phyloP scores from a whole-genome alignment of 1,284 basidiomycete species.

The Peniophora sp. region DNA sequence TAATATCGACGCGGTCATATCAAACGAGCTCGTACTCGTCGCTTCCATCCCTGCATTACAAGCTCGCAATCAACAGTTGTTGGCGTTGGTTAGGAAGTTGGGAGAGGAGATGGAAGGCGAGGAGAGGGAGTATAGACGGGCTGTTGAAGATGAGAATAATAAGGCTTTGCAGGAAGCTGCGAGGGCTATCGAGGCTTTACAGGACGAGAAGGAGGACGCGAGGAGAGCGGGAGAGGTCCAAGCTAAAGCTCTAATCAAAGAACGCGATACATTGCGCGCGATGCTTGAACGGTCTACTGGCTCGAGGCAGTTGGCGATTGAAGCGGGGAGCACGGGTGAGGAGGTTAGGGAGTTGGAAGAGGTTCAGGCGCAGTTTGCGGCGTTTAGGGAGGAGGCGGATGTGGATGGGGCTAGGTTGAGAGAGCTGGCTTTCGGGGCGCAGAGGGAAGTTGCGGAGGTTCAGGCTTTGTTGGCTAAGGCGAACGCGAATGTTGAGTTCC shows the following conservation, averaged over 20 bases:
- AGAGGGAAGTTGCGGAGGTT: constrained; percentile 61
- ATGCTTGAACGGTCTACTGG: constrained; percentile 54
- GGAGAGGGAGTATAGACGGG: constrained; percentile 64
- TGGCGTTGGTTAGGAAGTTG: constrained; percentile 78
- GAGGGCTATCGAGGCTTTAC: constrained; percentile 75
- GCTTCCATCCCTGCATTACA: constrained; percentile 75
- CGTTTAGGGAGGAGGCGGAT: constrained; percentile 73
- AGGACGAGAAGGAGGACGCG: constrained; percentile 65
- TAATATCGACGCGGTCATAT: constrained; percentile 72
- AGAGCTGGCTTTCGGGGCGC: constrained; percentile 59
- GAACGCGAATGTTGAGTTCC: constrained; percentile 70
- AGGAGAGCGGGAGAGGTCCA: constrained; percentile 62
- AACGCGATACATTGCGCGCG: constrained; percentile 79
- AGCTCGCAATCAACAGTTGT: constrained; percentile 83
- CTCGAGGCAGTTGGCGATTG: constrained; percentile 15
- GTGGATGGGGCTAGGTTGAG: constrained; percentile 62
- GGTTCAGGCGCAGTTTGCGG: constrained; percentile 69
- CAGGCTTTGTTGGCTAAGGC: constrained; percentile 71
- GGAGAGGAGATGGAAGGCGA: constrained; percentile 73
- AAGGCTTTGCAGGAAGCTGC: constrained; percentile 85
- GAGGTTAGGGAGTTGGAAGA: constrained; percentile 56
- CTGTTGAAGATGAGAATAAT: constrained; percentile 62
- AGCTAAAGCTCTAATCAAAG: constrained; percentile 76
- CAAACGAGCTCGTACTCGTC: constrained; percentile 88
- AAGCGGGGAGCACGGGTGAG: constrained; percentile 23